A percentile compares a stretch with the other conserved stretches of the same genome.
phyloP scores from a whole-genome alignment of 2,329 filamentous ascomycete species.

The Orbilia oligospora region DNA sequence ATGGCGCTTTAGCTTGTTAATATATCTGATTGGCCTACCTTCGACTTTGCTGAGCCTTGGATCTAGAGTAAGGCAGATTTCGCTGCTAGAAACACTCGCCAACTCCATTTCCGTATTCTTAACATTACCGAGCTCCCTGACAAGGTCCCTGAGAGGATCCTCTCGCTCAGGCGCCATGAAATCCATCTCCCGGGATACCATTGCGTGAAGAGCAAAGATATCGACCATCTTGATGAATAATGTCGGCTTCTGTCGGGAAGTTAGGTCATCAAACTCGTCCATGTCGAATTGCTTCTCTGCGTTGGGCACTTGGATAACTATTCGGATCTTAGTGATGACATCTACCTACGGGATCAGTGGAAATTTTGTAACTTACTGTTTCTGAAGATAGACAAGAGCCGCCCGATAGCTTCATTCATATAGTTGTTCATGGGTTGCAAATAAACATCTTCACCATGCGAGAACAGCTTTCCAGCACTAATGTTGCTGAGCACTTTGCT shows the following conservation, averaged over 20 bases:
- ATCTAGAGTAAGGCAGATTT: conserved; percentile 91
- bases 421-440: conserved; percentile 95
- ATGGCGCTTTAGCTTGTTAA: background rate
- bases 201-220: conserved; percentile 94
- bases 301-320: conserved; percentile 85
- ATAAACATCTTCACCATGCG: conserved; percentile 91
- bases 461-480: conserved; percentile 85
- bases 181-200: conserved; percentile 84
- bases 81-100: conserved; percentile 84
- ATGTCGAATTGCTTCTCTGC: conserved; percentile 96
- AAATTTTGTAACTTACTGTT: conserved; percentile 39
- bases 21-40: conserved; percentile 67
- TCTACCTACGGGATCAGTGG: background rate
- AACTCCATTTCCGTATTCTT: conserved; percentile 97
- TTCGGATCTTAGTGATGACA: conserved; percentile 65
- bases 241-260: conserved; percentile 94
- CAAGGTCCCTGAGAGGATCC: conserved; percentile 89
- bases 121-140: conserved; percentile 93
- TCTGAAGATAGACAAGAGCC: conserved; percentile 76
- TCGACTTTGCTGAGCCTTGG: conserved; percentile 91
- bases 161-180: conserved; percentile 84
- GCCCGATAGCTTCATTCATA: conserved; percentile 84
- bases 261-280: conserved; percentile 98
- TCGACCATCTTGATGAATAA: conserved; percentile 99
- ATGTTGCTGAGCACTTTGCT: conserved; percentile 92